These are phyloP conservation scores for Puccinellia tenuiflora DNA, from an alignment of 176 grass and related monocot species.

Conservation along the genomic window DNA sequence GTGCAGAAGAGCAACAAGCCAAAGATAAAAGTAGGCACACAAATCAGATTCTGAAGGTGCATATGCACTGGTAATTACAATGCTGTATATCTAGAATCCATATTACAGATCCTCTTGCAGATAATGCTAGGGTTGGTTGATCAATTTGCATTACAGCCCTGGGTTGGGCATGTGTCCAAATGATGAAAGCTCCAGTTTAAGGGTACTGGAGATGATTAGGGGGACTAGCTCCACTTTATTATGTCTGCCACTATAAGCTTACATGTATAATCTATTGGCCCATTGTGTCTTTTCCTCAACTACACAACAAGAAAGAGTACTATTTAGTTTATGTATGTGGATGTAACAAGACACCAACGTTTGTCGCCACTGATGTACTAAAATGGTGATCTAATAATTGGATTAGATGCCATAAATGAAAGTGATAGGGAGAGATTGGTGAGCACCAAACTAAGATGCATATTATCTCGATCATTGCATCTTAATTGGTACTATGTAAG, in stretches of 20 bases:
- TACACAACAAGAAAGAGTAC: slow-evolving; percentile 20
- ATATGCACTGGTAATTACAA: neutral
- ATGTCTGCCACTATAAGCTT: slow-evolving; percentile 46
- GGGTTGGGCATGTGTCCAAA: slow-evolving; percentile 19
- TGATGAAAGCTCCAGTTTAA: slow-evolving; percentile 44
- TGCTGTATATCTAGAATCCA: neutral
- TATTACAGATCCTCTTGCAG: slow-evolving; percentile 25
- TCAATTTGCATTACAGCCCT: slow-evolving; percentile 7
- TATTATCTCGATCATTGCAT: neutral
- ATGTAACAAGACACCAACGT: slow-evolving; percentile 24
- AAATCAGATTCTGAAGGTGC: slow-evolving; percentile 1
- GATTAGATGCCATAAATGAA: slow-evolving; percentile 5
- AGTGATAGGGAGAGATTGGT: neutral
- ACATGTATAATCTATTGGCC: slow-evolving; percentile 33
- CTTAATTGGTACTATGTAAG: neutral
- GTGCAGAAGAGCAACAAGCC: no score
- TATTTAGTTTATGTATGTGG: neutral
- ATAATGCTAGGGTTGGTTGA: slow-evolving; percentile 22
- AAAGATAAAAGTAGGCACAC: neutral
- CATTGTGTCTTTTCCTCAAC: neutral
- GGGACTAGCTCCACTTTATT: slow-evolving; percentile 39
- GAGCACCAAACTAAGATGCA: neutral
- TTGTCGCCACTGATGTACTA: slow-evolving; percentile 22
- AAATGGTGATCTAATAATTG: slow-evolving; percentile 34
- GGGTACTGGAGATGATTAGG: slow-evolving; percentile 46